Base-by-base conservation (phyloP, 257 asterid genomes). In the Verbena officinalis region DNA sequence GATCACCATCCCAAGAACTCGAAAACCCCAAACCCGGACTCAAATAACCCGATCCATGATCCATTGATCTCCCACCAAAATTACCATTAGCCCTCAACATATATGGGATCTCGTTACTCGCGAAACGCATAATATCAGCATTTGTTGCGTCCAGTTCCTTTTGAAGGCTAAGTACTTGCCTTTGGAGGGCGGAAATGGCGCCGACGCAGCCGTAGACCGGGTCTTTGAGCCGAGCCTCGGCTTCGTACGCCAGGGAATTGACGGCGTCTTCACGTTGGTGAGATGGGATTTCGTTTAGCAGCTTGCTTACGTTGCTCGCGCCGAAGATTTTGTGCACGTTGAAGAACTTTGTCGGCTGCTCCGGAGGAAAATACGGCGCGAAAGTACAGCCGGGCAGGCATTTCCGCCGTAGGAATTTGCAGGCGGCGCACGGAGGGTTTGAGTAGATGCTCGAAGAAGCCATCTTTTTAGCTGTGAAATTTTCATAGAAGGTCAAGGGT, bases 371-470 rank as follows among this genome's bases (percentile, higher is more conserved):
- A 69, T 83, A 83, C 4, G 95, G 85, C 0, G 91, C 79, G 31
- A 83, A 90, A 0, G 73, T 34, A 81, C 97, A 90, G 30, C 79
- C 83, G 13, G 94, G 79, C 27, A 73, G 52, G 77, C 97, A 90
- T 64, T 83, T 90, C 24, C 95, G 64, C 64, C 97, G 52, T 7
- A 90, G 78, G 79, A 81, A 90, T 43, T 90, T 90, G 84, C 97
- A 89, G 59, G 95, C 97, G 4, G 97, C 97, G 64, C 97, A 89
- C 0, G 96, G 96, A 9, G 96, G 81, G 78, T 78, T 86, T 55
- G 87, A 76, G 34, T 79, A 75, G 73, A 67, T 70, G 54, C 68
- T 62, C 11, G 87, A 74, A 17, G 89, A 80, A 65, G 93, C 77
- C 92, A 83, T 80, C 19, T 38, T 54, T 44, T 54, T 40, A 55